Evolutionary conservation across 163 green algal genomes (phyloP).

Genomic region (Prototheca cutis): DNA sequence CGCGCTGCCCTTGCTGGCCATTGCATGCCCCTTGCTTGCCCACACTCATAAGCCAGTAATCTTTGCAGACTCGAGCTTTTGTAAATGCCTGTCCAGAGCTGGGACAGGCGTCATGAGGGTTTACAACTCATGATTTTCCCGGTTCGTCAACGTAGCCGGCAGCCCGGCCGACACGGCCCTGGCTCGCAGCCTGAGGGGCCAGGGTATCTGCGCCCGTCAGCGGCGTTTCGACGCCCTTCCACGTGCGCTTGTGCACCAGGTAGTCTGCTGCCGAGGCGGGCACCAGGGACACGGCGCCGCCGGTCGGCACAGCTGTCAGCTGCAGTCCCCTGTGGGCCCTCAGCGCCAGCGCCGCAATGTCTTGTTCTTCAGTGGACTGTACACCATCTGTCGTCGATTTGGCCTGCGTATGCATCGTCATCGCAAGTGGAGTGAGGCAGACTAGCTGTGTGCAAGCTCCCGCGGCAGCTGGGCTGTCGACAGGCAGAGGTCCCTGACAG

Average conservation of each 20-base stretch:
- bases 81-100: background rate
- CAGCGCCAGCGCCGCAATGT: background rate
- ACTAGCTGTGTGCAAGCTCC: no score
- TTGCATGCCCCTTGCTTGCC: no score
- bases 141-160: slow-evolving; percentile 47
- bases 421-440: no score
- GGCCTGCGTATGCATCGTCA: no score
- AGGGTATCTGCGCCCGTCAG: slow-evolving; percentile 33
- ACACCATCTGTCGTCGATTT: no score
- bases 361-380: no score
- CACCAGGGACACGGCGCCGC: slow-evolving; percentile 9
- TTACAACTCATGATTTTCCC: no score
- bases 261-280: slow-evolving; percentile 53
- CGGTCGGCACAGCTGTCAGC: background rate
- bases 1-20: no score
- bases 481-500: no score
- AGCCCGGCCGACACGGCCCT: slow-evolving; percentile 49
- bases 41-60: no score
- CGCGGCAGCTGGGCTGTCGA: no score
- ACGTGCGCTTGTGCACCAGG: slow-evolving; percentile 45
- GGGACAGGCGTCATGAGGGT: no score
- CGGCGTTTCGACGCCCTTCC: slow-evolving; percentile 57
- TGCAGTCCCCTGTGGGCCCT: background rate
- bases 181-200: slow-evolving; percentile 23
- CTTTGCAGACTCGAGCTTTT: background rate